Conservation (phyloP, 1,284 basidiomycete genomes). For the Mycena sp. region DNA sequence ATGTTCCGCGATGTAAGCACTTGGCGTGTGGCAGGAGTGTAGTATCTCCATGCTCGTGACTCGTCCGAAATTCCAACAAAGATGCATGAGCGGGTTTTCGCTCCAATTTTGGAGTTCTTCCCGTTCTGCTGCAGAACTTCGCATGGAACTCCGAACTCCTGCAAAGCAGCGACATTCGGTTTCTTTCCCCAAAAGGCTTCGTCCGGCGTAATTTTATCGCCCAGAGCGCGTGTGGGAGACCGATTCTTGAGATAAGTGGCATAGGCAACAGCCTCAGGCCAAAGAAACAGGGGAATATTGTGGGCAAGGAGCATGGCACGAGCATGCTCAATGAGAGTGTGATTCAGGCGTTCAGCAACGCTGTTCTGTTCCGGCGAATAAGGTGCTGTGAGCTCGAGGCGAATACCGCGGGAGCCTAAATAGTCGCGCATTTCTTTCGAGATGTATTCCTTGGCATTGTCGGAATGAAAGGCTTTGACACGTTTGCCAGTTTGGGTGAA, state of each 20-base stretch:
- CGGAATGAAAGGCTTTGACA: constrained; percentile 25
- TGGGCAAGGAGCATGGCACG: constrained; percentile 32
- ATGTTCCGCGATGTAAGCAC: constrained; percentile 35
- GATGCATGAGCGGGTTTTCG: constrained; percentile 30
- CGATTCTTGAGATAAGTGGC: constrained; percentile 34
- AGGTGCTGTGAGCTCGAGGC: constrained; percentile 25
- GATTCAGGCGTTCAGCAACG: constrained; percentile 34
- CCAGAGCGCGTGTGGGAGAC: constrained; percentile 26
- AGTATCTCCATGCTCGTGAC: constrained; percentile 30
- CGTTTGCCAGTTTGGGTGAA: constrained; percentile 25
- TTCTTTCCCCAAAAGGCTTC: constrained; percentile 34
- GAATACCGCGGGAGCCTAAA: constrained; percentile 25
- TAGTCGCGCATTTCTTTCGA: constrained; percentile 20
- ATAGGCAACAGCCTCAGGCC: constrained; percentile 33
- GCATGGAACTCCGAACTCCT: constrained; percentile 14
- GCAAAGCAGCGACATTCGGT: constrained; percentile 29
- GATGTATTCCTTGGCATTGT: constrained; percentile 35
- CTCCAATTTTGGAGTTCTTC: constrained; percentile 9
- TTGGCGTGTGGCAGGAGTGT: constrained; percentile 19
- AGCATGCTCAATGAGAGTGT: constrained; percentile 33
- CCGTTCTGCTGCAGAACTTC: constrained; percentile 12
- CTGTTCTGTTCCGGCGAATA: constrained; percentile 39
- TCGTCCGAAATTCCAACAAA: constrained; percentile 35
- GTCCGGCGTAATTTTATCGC: constrained; percentile 31
- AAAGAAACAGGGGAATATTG: constrained; percentile 32